Evolutionary conservation across 139 green algal genomes (phyloP), one percentile per base, ranked within the genome.

Genomic region (Chlamydomonas incerta): DNA sequence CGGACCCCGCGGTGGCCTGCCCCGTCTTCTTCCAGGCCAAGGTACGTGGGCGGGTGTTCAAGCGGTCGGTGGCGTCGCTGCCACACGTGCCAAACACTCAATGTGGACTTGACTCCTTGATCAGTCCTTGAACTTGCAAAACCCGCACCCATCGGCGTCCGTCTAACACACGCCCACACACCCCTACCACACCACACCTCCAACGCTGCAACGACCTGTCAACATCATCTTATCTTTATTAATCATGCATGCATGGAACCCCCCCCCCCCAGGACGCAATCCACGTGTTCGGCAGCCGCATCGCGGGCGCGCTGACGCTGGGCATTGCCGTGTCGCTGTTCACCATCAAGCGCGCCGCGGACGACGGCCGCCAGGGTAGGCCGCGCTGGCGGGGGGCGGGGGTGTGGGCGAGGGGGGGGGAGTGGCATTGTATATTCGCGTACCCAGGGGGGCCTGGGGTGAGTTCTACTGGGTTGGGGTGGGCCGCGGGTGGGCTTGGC

Each of bases 361-460:
- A 85, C 47, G 21, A 75, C 35, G 79, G 79, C 47, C 65, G 79
- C 11, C 65, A 75, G 79, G 47, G 79, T 85, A 62, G n/a, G 24
- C 26, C 26, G 28, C 26, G 8, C 62, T 65, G 13, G 15, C 8
- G 58, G 58, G 18, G 62, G 62, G 3, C 26, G 62, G 8, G 62
- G 26, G 62, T 34, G 26, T 17, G 28, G 26, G 28, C 8, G 13
- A 35, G 62, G 8, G 3, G 62, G 24, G 62, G 26, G 26, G 26
- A 14, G 28, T 34, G 3, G 28, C 26, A 21, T 4, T 26, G 62
- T 33, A 2, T 69, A 9, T 15, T 24, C 57, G 28, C 26, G 6
- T 5, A 18, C 4, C 28, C 8, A 5, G 26, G 62, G 29, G 28
- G 29, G 34, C 62, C 26, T 26, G 15, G 62, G 26, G 5, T 6